Percentiles rank a stretch among this genome's conserved stretches.
Evolutionary conservation across 352 stramenopile species (phyloP).

Genomic region (Phytopythium delawarense): DNA sequence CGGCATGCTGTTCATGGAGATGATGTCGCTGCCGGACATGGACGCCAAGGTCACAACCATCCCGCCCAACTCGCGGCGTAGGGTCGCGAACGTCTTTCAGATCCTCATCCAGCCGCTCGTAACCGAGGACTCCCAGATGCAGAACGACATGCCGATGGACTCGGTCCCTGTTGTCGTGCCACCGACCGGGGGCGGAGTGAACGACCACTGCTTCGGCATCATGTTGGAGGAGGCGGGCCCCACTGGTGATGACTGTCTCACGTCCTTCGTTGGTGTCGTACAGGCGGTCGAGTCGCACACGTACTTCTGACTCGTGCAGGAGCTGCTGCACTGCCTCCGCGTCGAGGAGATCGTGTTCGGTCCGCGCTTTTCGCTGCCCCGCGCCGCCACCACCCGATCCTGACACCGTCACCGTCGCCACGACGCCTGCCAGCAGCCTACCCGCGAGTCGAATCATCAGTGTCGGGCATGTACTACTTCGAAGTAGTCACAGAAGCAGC

Average conservation of each 20-base stretch:
- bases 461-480: too few species aligned
- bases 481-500: too few species aligned
- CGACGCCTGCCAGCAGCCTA: too few species aligned
- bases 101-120: conserved; percentile 6
- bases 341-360: conserved; percentile 9
- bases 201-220: conserved; percentile 9
- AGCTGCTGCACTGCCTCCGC: conserved; percentile 8
- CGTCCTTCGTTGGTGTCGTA: conserved; percentile 1
- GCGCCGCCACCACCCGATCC: background rate
- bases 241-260: background rate
- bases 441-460: background rate
- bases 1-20: conserved; percentile 9
- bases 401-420: background rate
- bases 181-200: background rate
- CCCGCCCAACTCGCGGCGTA: conserved; percentile 1
- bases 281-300: conserved; percentile 1
- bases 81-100: background rate
- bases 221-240: background rate
- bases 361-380: conserved; percentile 7
- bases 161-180: background rate
- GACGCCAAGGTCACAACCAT: conserved; percentile 1
- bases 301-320: conserved; percentile 6
- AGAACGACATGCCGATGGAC: background rate
- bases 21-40: background rate
- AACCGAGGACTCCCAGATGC: background rate